Evolutionary conservation across 495 filamentous ascomycete genomes (phyloP), one percentile per base, ranked within the genome.

Genomic region (Elaphomyces granulatus): DNA sequence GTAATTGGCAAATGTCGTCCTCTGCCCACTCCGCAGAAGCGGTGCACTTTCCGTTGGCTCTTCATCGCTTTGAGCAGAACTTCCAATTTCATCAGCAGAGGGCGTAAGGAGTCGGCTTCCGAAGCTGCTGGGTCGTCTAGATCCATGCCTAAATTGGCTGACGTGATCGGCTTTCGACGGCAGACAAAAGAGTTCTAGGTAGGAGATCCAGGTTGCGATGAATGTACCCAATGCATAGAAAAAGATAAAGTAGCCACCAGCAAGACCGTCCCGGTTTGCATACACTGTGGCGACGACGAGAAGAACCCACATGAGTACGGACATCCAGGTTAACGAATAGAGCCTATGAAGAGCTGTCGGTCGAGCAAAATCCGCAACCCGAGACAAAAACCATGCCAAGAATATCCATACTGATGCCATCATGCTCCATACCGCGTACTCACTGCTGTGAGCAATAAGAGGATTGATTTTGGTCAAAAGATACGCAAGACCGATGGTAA

Each of bases 371-470:
- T 90, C 82, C 10, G 84, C 81, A 3, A 84, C 80, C 6, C 80
- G 72, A 47, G 87, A 80, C 38, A 94, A 68, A 37, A 85, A 77
- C 88, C 88, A 98, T 17, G 81, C 78, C 17, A 79, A 45, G 45
- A 78, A 75, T 47, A 87, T 71, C 70, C 84, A 96, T 12, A 81
- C 69, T 12, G 80, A 78, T 2, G 94, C 47, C 71, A 85, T 81
- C 80, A 88, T 92, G 41, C 74, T 75, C 78, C 78, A 82, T 1
- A 95, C 83, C 2, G 83, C 70, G 46, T 87, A 94, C 43, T 75
- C 70, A 48, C 78, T 87, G 55, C 84, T 83, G 57, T 94, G 90
- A 14, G 88, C 62, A 46, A 96, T 83, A 44, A 78, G 69, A 2
- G 87, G 87, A 50, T 98, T 96, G 51, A 87, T 52, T 58, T 86